phyloP scores from a whole-genome alignment of 345 rosid genomes.

The Psidium friedrichsthalianum region DNA sequence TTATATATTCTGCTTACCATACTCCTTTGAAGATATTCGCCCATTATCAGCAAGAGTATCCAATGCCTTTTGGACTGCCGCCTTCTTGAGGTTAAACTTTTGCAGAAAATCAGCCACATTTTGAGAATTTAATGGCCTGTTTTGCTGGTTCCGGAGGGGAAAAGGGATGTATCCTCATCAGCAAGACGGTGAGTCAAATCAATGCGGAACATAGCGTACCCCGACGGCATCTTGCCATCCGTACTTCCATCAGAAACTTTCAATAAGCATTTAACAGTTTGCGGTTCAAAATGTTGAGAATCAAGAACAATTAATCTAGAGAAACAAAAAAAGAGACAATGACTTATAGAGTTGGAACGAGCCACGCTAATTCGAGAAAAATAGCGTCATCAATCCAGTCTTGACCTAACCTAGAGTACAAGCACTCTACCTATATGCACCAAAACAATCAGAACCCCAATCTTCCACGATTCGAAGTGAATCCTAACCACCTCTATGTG shows the following conservation, averaged over 20 bases:
- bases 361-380: neutral
- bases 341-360: neutral
- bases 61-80: constrained; percentile 73
- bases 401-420: neutral
- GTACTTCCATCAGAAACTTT: neutral
- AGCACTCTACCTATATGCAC: neutral
- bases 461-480: neutral
- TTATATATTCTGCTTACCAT: constrained; percentile 94
- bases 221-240: neutral
- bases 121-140: constrained; percentile 78
- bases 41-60: constrained; percentile 71
- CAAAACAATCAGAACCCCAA: neutral
- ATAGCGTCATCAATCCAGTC: neutral
- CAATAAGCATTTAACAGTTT: neutral
- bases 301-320: neutral
- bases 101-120: constrained; percentile 82
- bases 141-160: constrained; percentile 24
- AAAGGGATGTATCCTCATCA: neutral
- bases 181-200: neutral
- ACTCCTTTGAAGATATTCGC: constrained; percentile 76
- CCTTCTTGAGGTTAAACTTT: constrained; percentile 87
- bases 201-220: neutral
- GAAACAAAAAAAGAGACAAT: neutral
- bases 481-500: neutral
- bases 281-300: neutral